Conservation (phyloP, 352 stramenopile genomes). For the Globisporangium cederbergense region DNA sequence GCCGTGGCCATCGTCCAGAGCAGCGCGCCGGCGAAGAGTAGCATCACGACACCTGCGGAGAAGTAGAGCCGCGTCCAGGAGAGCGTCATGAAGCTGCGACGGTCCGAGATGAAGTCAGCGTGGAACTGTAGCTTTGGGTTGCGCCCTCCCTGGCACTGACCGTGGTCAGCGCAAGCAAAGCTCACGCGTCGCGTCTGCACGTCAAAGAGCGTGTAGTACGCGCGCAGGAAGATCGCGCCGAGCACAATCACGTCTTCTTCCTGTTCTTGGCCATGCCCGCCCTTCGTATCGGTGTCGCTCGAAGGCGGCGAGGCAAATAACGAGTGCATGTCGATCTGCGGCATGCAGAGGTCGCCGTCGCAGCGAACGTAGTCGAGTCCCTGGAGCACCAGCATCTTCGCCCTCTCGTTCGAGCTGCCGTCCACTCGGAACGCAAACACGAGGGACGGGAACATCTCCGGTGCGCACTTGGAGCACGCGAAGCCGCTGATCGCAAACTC, state of each 20-base stretch:
- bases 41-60: conserved; percentile 28
- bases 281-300: conserved; percentile 5
- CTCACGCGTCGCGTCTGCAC: conserved; percentile 30
- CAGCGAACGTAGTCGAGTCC: conserved; percentile 64
- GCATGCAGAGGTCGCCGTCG: conserved; percentile 45
- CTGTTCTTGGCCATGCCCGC: conserved; percentile 1
- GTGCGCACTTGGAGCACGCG: conserved; percentile 37
- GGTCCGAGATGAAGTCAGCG: conserved; percentile 8
- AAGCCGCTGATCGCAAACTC: conserved; percentile 36
- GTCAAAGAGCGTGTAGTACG: conserved; percentile 73
- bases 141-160: conserved; percentile 28
- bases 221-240: conserved; percentile 57
- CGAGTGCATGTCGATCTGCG: conserved; percentile 53
- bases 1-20: conserved; percentile 34
- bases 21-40: conserved; percentile 27
- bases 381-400: conserved; percentile 39
- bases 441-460: conserved; percentile 51
- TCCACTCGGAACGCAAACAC: conserved; percentile 36
- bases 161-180: conserved; percentile 35
- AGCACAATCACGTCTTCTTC: conserved; percentile 46
- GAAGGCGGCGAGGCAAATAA: conserved; percentile 24
- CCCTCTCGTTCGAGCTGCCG: conserved; percentile 1
- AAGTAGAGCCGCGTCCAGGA: conserved; percentile 42
- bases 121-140: conserved; percentile 40
- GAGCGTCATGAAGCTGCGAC: conserved; percentile 15